Evolutionary conservation across 1,284 basidiomycete genomes (phyloP).

Genomic region (Irpex sp.): DNA sequence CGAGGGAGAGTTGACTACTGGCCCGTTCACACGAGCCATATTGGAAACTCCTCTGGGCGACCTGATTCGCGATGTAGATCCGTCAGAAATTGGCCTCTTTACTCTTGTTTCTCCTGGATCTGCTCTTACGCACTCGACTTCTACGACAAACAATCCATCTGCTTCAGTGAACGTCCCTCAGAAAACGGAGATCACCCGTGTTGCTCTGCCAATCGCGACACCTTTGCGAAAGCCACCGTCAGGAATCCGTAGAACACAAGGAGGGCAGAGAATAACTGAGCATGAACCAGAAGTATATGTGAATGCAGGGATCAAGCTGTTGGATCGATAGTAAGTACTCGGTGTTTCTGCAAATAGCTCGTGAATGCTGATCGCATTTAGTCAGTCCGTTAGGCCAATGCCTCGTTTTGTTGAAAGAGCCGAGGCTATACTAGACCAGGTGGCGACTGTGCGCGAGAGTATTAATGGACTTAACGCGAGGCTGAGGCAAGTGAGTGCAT

Average conservation of each 20-base stretch:
- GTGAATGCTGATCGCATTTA: constrained; percentile 22
- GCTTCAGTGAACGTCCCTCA: constrained; percentile 16
- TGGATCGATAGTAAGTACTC: constrained; percentile 63
- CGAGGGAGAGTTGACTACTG: constrained; percentile 5
- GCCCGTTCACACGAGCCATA: constrained; percentile 54
- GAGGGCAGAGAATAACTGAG: constrained; percentile 38
- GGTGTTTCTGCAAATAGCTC: not conserved
- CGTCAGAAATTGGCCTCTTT: constrained; percentile 74
- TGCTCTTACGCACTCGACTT: not conserved
- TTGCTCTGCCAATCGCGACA: constrained; percentile 65
- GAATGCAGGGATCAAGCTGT: constrained; percentile 66
- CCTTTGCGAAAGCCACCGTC: constrained; percentile 50
- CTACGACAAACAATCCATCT: not conserved
- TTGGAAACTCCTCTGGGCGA: constrained; percentile 61
- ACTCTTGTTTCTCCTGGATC: constrained; percentile 35
- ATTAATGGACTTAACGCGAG: constrained; percentile 46
- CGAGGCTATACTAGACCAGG: constrained; percentile 46
- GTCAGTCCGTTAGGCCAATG: constrained; percentile 66
- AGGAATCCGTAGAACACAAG: constrained; percentile 36
- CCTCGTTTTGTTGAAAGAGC: constrained; percentile 62
- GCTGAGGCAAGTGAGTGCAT: constrained; percentile 49
- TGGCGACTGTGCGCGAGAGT: constrained; percentile 47
- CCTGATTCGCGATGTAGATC: constrained; percentile 72
- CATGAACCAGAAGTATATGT: constrained; percentile 72
- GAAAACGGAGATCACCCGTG: constrained; percentile 50